Evolutionary conservation across 2,329 filamentous ascomycete species (phyloP).

Genomic region (Aphanoascus verrucosus): DNA sequence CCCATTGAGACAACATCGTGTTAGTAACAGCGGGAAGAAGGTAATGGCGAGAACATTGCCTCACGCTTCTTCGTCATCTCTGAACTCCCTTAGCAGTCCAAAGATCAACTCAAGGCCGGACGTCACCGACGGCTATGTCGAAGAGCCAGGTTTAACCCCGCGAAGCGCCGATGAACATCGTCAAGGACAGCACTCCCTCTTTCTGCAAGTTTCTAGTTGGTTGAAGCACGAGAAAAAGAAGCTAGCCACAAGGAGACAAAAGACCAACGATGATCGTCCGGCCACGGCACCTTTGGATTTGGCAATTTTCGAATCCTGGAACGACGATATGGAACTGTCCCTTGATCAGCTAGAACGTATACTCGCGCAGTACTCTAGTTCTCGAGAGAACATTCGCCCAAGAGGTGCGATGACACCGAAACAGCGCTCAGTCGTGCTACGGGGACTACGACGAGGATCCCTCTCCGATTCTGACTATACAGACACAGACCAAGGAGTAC

Average conservation of each 20-base stretch:
- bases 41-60: constrained; percentile 18
- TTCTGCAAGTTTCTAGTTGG: constrained; percentile 73
- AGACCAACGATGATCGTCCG: not conserved
- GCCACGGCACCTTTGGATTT: not conserved
- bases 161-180: constrained; percentile 5
- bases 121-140: constrained; percentile 5
- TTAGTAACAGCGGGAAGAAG: constrained; percentile 17
- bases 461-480: constrained; percentile 79
- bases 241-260: constrained; percentile 42
- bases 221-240: constrained; percentile 66
- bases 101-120: constrained; percentile 16
- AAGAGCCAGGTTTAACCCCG: constrained; percentile 1
- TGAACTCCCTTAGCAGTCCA: constrained; percentile 19
- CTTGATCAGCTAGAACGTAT: constrained; percentile 75
- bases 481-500: constrained; percentile 73
- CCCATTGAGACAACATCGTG: constrained; percentile 16
- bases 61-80: constrained; percentile 17
- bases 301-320: not conserved
- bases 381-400: constrained; percentile 3
- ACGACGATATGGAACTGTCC: constrained; percentile 58
- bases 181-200: constrained; percentile 34
- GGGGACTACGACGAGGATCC: constrained; percentile 34
- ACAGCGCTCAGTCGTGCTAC: constrained; percentile 23
- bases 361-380: constrained; percentile 30
- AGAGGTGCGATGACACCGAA: constrained; percentile 9